phyloP scores from a whole-genome alignment of 83 land plant genomes.

The Diphasiastrum complanatum region DNA sequence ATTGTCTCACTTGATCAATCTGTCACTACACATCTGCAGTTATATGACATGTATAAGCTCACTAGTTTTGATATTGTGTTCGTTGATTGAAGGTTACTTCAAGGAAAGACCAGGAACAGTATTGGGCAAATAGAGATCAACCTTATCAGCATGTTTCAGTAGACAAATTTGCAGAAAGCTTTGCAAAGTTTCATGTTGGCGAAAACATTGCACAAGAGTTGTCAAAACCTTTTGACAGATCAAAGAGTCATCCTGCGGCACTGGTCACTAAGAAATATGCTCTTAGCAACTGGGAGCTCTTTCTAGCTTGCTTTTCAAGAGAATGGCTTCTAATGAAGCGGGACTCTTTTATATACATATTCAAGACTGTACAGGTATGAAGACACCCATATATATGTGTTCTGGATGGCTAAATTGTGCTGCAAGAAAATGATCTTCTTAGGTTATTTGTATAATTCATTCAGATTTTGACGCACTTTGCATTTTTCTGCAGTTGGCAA shows the following conservation, averaged over 20 bases:
- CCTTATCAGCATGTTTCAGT: conserved; percentile 38
- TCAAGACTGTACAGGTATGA: conserved; percentile 36
- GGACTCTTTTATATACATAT: conserved; percentile 42
- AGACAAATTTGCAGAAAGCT: conserved; percentile 37
- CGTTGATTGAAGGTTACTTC: conserved; percentile 11
- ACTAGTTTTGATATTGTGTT: no score
- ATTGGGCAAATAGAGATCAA: conserved; percentile 30
- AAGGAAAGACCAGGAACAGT: conserved; percentile 50
- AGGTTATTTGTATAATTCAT: no score
- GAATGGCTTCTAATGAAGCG: conserved; percentile 50
- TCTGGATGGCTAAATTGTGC: neutral
- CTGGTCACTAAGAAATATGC: conserved; percentile 41
- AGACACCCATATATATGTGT: neutral
- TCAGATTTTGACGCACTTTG: no score
- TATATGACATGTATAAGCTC: no score
- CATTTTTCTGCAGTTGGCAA: neutral
- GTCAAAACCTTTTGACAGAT: conserved; percentile 36
- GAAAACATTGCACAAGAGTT: conserved; percentile 26
- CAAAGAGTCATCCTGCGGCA: conserved; percentile 36
- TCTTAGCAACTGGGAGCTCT: conserved; percentile 35
- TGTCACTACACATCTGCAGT: no score
- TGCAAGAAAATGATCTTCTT: no score
- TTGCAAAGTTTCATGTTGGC: conserved; percentile 36
- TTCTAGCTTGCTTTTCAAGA: conserved; percentile 42
- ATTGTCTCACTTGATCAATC: no score